Conservation (phyloP, 805 yeast species). For the Candida sakaeoensis region DNA sequence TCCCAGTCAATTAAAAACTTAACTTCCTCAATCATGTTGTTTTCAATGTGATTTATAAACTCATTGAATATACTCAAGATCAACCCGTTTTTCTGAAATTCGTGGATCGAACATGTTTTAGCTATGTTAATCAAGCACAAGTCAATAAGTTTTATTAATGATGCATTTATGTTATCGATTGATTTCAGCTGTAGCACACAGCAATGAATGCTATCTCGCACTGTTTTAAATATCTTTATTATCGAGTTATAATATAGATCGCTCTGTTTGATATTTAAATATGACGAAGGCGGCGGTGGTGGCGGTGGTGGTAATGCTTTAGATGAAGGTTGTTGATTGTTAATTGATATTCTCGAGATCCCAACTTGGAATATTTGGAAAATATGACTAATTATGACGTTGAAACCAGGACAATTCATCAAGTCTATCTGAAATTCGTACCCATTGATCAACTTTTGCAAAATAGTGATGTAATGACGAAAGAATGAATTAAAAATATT, state of each 20-base stretch:
- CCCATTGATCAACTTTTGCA: slow-evolving; percentile 10
- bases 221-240: slow-evolving; percentile 34
- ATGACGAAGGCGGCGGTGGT: slow-evolving; percentile 7
- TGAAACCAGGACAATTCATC: slow-evolving; percentile 42
- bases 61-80: slow-evolving; percentile 40
- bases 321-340: slow-evolving; percentile 4
- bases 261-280: slow-evolving; percentile 19
- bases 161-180: slow-evolving; percentile 12
- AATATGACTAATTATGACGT: slow-evolving; percentile 43
- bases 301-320: background rate
- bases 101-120: slow-evolving; percentile 31
- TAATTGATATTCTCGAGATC: slow-evolving; percentile 20
- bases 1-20: slow-evolving; percentile 54
- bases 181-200: slow-evolving; percentile 8
- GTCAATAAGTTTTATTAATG: slow-evolving; percentile 26
- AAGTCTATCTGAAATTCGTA: slow-evolving; percentile 9
- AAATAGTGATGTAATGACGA: slow-evolving; percentile 48
- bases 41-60: slow-evolving; percentile 30
- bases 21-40: slow-evolving; percentile 10
- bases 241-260: slow-evolving; percentile 38
- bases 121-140: slow-evolving; percentile 33
- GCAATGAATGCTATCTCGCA: slow-evolving; percentile 33
- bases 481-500: slow-evolving; percentile 60
- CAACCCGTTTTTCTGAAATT: slow-evolving; percentile 34
- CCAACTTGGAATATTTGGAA: slow-evolving; percentile 39